These are phyloP conservation scores for Ilyonectria mors-panacis DNA, from an alignment of 2,329 filamentous ascomycete genomes.

Conservation along the genomic window DNA sequence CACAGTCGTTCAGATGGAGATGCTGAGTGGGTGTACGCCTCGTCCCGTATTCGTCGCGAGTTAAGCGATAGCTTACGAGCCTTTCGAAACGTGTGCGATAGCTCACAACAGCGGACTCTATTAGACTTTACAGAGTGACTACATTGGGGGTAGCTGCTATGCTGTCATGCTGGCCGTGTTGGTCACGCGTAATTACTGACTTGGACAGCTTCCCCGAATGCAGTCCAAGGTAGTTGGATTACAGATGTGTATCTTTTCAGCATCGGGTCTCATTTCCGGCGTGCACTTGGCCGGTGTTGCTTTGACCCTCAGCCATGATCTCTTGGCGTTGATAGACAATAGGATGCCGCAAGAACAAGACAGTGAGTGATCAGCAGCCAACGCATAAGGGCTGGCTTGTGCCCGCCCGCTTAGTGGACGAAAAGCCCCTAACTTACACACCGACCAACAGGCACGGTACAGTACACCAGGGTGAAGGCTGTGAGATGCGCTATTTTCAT, in stretches of 20 bases:
- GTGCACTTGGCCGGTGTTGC: neutral
- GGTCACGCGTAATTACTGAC: neutral
- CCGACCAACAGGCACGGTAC: neutral
- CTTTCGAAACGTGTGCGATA: neutral
- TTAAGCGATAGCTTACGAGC: neutral
- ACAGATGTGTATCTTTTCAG: neutral
- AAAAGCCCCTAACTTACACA: neutral
- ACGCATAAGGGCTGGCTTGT: neutral
- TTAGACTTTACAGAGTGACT: neutral
- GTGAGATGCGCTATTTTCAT: constrained; percentile 11
- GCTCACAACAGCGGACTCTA: neutral
- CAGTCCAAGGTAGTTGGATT: neutral
- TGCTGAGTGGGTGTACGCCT: neutral
- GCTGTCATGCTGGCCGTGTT: neutral
- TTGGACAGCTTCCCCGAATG: neutral
- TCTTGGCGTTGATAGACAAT: neutral
- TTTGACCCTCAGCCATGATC: neutral
- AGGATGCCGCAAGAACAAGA: neutral
- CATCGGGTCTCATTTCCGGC: neutral
- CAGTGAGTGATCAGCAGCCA: neutral
- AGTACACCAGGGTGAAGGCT: constrained; percentile 1
- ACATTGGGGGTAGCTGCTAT: neutral
- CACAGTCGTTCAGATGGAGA: neutral
- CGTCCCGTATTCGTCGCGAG: neutral
- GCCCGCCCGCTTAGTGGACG: neutral